Base-by-base conservation (phyloP, 2,329 filamentous ascomycete genomes). In the Pseudocercospora macadamiae region DNA sequence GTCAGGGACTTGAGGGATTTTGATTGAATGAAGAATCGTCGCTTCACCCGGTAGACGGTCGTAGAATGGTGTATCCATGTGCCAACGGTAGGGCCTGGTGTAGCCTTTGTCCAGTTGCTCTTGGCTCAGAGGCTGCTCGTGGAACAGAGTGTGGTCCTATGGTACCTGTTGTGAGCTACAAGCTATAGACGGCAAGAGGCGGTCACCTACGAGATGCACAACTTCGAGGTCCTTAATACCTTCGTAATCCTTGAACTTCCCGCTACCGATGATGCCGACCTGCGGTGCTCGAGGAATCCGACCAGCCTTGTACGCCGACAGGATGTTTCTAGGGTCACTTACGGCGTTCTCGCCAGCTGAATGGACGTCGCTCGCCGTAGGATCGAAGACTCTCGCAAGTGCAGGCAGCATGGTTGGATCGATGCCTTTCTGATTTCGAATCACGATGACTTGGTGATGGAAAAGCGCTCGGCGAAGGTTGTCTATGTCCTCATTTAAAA, bases 11-110 rank as follows among this genome's bases (percentile, higher is more conserved):
- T 66, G 52, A 18, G 70, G 68, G 4, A 65, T 60, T 26, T 62
- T 56, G 2, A 70, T 39, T 4, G 59, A 59, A 45, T 67, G 68
- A 30, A 72, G 57, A 1, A 66, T 45, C 0, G 69, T 72, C 1
- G 66, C 69, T 25, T 67, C 57, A n/a, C 70, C 69, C 8, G 70
- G 70, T n/a, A 71, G 48, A n/a, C 25, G 62, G 16, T 71, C 68
- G 54, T 72, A 71, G 21, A 68, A 28, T 4, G 68, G 68, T n/a
- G 65, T 61, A 57, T 72, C 68, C 65, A 69, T 68, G 55, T 72
- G 69, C 70, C 69, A 72, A 18, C 69, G 52, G 55, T 71, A 71
- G 2, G 66, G 66, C 14, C 68, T 59, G 4, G 70, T 72, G 25
- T 64, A 59, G 5, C 68, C 66, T 8, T 28, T 25, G 1, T 28